Conservation (phyloP, 2,329 filamentous ascomycete genomes). For the Sporothrix pseudoabietina region DNA sequence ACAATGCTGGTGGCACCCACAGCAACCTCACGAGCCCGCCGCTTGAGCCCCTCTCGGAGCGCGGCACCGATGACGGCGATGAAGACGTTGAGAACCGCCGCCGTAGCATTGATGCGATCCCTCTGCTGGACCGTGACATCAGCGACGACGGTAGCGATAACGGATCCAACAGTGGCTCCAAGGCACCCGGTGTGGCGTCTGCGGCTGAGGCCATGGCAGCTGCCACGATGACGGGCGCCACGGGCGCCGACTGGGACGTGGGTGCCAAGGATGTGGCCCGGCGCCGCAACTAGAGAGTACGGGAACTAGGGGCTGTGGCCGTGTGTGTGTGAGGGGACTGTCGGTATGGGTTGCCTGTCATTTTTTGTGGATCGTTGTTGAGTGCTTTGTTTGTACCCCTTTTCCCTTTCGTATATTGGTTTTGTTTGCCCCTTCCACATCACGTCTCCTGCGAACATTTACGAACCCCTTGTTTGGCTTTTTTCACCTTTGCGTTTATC, state of each 20-base stretch:
- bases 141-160: slow-evolving; percentile 20
- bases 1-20: slow-evolving; percentile 5
- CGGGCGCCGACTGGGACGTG: slow-evolving; percentile 39
- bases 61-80: slow-evolving; percentile 29
- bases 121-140: slow-evolving; percentile 56
- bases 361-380: not conserved
- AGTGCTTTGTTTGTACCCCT: not conserved
- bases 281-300: slow-evolving; percentile 42
- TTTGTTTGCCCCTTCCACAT: not conserved
- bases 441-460: slow-evolving; percentile 10
- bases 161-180: slow-evolving; percentile 23
- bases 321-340: not conserved
- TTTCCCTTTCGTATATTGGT: not conserved
- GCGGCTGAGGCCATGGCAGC: slow-evolving; percentile 30
- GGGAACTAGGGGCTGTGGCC: no score
- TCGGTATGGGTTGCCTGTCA: not conserved
- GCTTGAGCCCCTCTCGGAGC: slow-evolving; percentile 27
- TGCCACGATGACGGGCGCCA: slow-evolving; percentile 33
- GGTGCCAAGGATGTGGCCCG: slow-evolving; percentile 52
- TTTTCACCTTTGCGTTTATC: not conserved
- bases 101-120: slow-evolving; percentile 57
- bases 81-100: slow-evolving; percentile 33
- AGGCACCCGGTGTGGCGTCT: slow-evolving; percentile 22
- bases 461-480: slow-evolving; percentile 11
- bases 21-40: slow-evolving; percentile 32